Evolutionary conservation across 2,329 filamentous ascomycete genomes (phyloP).

Genomic region (Trichoderma lentiforme): DNA sequence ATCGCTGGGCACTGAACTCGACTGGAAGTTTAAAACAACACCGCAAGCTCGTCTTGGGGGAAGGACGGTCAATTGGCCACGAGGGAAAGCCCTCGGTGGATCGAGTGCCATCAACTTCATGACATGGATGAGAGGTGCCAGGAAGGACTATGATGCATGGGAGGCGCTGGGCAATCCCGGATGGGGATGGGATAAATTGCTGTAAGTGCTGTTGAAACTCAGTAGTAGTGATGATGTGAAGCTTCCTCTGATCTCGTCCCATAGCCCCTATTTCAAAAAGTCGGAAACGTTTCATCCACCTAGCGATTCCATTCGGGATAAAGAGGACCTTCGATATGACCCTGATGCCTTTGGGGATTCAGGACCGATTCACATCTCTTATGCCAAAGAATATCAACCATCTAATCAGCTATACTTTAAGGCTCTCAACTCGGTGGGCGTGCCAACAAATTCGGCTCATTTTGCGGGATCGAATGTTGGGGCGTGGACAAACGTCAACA

Average conservation of each 20-base stretch:
- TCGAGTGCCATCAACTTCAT: slow-evolving; percentile 60
- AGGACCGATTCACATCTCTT: slow-evolving; percentile 50
- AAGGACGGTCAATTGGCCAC: slow-evolving; percentile 39
- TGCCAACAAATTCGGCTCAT: slow-evolving; percentile 40
- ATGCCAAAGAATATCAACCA: slow-evolving; percentile 37
- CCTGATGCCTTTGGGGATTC: slow-evolving; percentile 38
- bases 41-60: slow-evolving; percentile 38
- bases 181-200: slow-evolving; percentile 51
- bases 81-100: slow-evolving; percentile 57
- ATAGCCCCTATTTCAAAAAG: slow-evolving; percentile 49
- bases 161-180: slow-evolving; percentile 54
- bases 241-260: neutral
- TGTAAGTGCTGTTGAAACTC: slow-evolving; percentile 27
- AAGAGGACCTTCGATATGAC: slow-evolving; percentile 39
- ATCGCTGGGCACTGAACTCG: slow-evolving; percentile 35
- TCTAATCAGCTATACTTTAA: slow-evolving; percentile 47
- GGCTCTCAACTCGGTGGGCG: slow-evolving; percentile 44
- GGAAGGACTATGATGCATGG: slow-evolving; percentile 55
- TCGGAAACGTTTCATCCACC: slow-evolving; percentile 46
- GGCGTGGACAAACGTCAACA: slow-evolving; percentile 48
- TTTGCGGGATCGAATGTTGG: slow-evolving; percentile 50
- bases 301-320: slow-evolving; percentile 30
- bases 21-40: slow-evolving; percentile 42
- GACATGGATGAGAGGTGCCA: slow-evolving; percentile 48
- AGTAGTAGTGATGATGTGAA: neutral